Conservation (phyloP, 345 rosid genomes). For the Alliaria petiolata region DNA sequence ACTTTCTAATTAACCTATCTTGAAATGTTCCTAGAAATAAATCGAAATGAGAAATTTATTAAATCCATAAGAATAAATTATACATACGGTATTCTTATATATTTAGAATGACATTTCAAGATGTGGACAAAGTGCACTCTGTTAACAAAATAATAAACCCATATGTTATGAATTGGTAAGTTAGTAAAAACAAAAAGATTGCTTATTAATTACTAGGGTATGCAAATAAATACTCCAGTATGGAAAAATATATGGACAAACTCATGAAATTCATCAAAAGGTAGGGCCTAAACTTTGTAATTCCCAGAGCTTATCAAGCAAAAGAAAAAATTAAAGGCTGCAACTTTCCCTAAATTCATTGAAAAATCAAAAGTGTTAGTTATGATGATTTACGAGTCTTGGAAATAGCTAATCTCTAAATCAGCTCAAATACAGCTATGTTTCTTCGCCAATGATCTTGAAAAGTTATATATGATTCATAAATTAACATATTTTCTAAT, state of each 20-base stretch:
- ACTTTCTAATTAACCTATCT: neutral
- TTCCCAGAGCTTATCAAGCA: constrained; percentile 19
- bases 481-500: neutral
- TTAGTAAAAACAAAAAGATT: neutral
- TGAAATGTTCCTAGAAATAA: neutral
- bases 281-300: constrained; percentile 14
- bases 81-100: neutral
- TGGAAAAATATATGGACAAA: neutral
- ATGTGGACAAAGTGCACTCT: neutral
- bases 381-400: constrained; percentile 21
- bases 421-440: neutral
- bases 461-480: neutral
- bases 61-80: neutral
- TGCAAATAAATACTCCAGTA: neutral
- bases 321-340: constrained; percentile 1
- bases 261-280: constrained; percentile 23
- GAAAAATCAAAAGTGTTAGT: constrained; percentile 12
- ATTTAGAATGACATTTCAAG: neutral
- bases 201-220: neutral
- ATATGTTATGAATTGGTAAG: neutral
- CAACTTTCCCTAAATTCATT: constrained; percentile 27
- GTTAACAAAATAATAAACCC: neutral
- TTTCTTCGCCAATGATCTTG: neutral
- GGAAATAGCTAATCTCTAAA: constrained; percentile 18
- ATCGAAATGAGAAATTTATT: neutral